phyloP scores from a whole-genome alignment of 1,284 basidiomycete species.

The Stereum hirsutum region DNA sequence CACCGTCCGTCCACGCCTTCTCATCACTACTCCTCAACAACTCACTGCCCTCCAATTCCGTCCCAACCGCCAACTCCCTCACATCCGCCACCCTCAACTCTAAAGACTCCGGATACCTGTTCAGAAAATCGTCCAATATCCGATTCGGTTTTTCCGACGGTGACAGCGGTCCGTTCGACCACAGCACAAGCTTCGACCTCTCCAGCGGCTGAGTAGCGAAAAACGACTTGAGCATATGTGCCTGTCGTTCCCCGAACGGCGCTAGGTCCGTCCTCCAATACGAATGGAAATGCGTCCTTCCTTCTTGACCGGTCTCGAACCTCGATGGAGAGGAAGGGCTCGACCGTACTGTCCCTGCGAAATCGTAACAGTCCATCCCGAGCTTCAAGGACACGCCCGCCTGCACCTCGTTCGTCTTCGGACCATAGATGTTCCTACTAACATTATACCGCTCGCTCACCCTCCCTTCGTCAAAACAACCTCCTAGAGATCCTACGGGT shows the following conservation, averaged over 20 bases:
- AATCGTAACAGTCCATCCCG: conserved; percentile 84
- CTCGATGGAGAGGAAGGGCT: too few species aligned
- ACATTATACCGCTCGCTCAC: conserved; percentile 65
- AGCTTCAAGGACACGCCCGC: conserved; percentile 68
- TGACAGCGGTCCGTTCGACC: conserved; percentile 79
- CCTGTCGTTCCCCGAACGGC: conserved; percentile 70
- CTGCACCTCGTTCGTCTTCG: conserved; percentile 61
- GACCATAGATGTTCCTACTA: conserved; percentile 48
- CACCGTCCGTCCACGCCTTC: conserved; percentile 91
- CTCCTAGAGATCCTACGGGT: conserved; percentile 47
- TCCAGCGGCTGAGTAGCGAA: conserved; percentile 78
- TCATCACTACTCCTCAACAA: conserved; percentile 56
- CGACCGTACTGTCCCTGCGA: conserved; percentile 70
- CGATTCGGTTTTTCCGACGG: conserved; percentile 39
- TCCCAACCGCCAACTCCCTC: conserved; percentile 57
- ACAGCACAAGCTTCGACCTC: conserved; percentile 64
- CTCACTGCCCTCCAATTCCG: conserved; percentile 57
- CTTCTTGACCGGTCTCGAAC: conserved; percentile 17
- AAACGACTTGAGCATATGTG: conserved; percentile 83
- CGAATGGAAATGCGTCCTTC: conserved; percentile 67
- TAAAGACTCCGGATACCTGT: conserved; percentile 62
- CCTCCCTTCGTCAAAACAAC: conserved; percentile 59
- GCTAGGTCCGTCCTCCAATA: conserved; percentile 87
- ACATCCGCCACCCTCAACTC: conserved; percentile 64
- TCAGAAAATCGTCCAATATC: conserved; percentile 53